Evolutionary conservation across 139 green algal genomes (phyloP), one percentile per base, ranked within the genome.

Genomic region (Chlorella sorokiniana): DNA sequence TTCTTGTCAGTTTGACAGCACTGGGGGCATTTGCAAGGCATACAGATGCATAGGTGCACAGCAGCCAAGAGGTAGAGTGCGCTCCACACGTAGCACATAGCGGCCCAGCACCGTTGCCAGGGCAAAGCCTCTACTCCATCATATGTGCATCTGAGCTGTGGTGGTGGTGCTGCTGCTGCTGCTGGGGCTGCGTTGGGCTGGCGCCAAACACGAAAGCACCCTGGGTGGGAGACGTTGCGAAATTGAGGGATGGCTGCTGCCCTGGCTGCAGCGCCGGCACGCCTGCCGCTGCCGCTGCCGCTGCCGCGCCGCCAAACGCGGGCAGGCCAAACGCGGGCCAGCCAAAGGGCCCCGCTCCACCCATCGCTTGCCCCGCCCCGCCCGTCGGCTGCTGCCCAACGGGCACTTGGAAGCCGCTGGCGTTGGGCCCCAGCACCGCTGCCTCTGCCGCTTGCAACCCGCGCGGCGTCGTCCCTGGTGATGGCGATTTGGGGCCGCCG

Each of bases 381-480:
- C 52, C 25, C 4, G 73, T 52, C 9, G 52, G 37, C 37, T 68
- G 52, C 25, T 79, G 52, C 25, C 54, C 52, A 35, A 79, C 52
- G 38, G 73, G 44, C 29, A 52, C 76, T 37, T 78, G 27, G 77
- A 79, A 89, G 44, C 79, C 76, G 35, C 69, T 84, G 14, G 91
- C 93, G 67, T 81, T 90, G 70, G 73, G 83, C 27, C 87, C 86
- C 14, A 91, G 81, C 56, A 94, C 65, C 69, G 85, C 31, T 48
- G 88, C 44, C 79, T 95, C 92, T 11, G 87, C 78, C 31, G 89
- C 85, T 77, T 90, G 83, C 78, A 95, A 70, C 65, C n/a, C 92
- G 87, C 41, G 84, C 83, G 29, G 84, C 83, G 33, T 95, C 92
- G 25, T 82, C 89, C 91, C 67, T n/a, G 1, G 45, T 63, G 18